Base-by-base conservation (phyloP, 1,139 yeast species). In the Nakaseomyces kungkrabaensis region DNA sequence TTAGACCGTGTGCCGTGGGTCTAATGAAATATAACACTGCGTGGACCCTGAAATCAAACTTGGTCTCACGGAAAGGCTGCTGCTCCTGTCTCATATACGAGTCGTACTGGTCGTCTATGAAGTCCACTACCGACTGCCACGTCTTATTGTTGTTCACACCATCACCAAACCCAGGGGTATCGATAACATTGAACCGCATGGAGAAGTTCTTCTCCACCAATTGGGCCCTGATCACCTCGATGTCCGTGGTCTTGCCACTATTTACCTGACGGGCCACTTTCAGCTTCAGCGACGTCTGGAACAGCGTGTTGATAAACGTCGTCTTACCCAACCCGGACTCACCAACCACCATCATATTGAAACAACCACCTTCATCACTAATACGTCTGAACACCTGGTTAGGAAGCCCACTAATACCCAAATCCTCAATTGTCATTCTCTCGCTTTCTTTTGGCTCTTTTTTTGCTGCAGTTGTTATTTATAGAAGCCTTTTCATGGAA, bases 91-190 rank as follows among this genome's bases (percentile, higher is more conserved):
- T 83, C 95, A 92, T 85, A 67, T 72, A 90, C 32, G 86, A 77
- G 69, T 92, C 96, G 67, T 92, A 97, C 73, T 92, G 98, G 70
- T 92, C 98, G 69, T 92, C 98, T 56, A 92, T 79, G 63, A 90
- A 92, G 67, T 90, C 97, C 53, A 89, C 78, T 60, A 94, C 82
- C 40, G 97, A 92, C 59, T 85, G 85, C 97, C 97, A 94, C 49
- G 96, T 80, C 64, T 87, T 92, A 61, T 78, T 81, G 71, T 92
- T 92, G 74, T 92, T 85, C 61, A 92, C 95, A 67, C 89, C 88
- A 70, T 90, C 96, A 55, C 98, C 99, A 66, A 92, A 89, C 1
- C 98, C 98, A 17, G 98, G 98, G 7, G 98, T 92, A 69, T 92
- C 99, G 60, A 94, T 81, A 53, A 92, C 77, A 63, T 92, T 92